phyloP scores from a whole-genome alignment of 345 rosid genomes.

The Aegle marmelos region DNA sequence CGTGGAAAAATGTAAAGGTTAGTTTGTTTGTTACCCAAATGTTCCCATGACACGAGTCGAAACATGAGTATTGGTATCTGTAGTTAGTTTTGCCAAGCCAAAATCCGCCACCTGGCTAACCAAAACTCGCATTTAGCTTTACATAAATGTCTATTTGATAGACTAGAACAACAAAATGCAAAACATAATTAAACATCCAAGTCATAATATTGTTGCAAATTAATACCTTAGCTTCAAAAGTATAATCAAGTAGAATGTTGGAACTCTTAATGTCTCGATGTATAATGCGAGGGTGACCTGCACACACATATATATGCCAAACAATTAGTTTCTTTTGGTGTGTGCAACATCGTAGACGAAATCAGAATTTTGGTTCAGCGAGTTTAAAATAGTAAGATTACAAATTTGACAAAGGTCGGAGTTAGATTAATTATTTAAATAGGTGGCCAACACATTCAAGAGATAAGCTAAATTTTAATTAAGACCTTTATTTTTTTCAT shows the following conservation, averaged over 20 bases:
- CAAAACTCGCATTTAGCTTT: not conserved
- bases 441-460: no score
- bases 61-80: constrained; percentile 71
- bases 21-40: constrained; percentile 56
- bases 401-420: not conserved
- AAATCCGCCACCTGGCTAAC: constrained; percentile 77
- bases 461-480: no score
- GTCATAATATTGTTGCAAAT: not conserved
- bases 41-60: constrained; percentile 98
- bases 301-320: not conserved
- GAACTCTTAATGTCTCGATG: constrained; percentile 90
- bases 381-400: no score
- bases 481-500: no score
- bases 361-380: not conserved
- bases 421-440: no score
- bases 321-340: not conserved
- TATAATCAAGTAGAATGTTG: constrained; percentile 77
- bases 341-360: not conserved
- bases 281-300: constrained; percentile 90
- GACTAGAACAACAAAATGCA: not conserved
- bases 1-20: not conserved
- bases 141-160: not conserved
- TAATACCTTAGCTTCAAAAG: constrained; percentile 71
- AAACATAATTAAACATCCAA: not conserved
- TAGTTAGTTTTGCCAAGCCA: constrained; percentile 79